Evolutionary conservation across 2,329 filamentous ascomycete genomes (phyloP), one percentile per base, ranked within the genome.

Genomic region (Penicillium sp.): DNA sequence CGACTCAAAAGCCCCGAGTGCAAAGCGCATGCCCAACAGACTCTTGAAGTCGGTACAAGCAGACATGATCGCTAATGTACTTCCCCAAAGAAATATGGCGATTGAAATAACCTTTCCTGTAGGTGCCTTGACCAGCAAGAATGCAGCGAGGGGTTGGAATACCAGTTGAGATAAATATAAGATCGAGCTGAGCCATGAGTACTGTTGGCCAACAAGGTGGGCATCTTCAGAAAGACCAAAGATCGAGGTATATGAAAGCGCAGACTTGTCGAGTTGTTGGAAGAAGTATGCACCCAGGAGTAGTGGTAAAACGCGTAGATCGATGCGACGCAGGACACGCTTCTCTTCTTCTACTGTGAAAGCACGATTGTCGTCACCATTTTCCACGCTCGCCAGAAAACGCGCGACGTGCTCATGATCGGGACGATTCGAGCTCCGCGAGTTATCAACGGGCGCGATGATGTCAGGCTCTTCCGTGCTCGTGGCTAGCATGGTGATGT

Each of bases 111-210:
- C 79, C 63, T 84, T 84, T 16, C 83, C 83, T 0, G 79, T 81
- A 0, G 82, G 84, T 0, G 59, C 54, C 22, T 67, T 67, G 3
- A 68, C 65, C 1, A 68, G 75, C 4, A 83, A 64, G 54, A 78
- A 78, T 0, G 84, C 82, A 4, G 83, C 77, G 0, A 83, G 71
- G 1, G 83, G 82, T 63, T 87, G 84, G 75, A 84, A 81, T 13
- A 84, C 72, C 9, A 87, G 77, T 65, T 86, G 83, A 1, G 83
- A 83, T n/a, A 86, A 72, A 64, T 84, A 87, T 14, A 87, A 74
- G 51, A 87, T 81, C 1, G 83, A 86, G 0, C 84, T 82, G 0
- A 87, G 79, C 84, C 84, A 87, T 1, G 84, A 86, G 68, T 80
- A 76, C 54, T 84, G 73, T 31, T 76, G 68, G 19, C 76, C 80